A percentile compares a stretch with the other conserved stretches of the same genome.
Conservation (phyloP, 768 basidiomycete species). For the Psilocybe tampanensis region DNA sequence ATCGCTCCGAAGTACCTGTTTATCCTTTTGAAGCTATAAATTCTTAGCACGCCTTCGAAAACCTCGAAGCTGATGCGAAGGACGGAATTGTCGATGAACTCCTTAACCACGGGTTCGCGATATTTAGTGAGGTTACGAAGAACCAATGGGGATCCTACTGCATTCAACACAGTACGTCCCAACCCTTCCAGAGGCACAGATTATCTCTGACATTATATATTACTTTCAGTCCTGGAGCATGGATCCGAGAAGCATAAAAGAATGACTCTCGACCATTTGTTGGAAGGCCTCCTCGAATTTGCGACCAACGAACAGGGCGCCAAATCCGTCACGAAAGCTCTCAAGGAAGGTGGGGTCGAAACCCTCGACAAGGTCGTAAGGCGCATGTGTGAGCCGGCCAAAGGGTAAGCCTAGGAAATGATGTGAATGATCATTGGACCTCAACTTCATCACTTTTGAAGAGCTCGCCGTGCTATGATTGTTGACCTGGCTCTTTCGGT, state of each 20-base stretch:
- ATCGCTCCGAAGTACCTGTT: background rate
- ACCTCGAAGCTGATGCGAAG: conserved; percentile 80
- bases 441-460: conserved; percentile 12
- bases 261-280: conserved; percentile 77
- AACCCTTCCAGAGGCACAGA: background rate
- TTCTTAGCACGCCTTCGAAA: conserved; percentile 78
- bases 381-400: conserved; percentile 86
- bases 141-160: conserved; percentile 92
- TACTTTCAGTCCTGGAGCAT: conserved; percentile 72
- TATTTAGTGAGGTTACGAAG: conserved; percentile 79
- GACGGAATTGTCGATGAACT: conserved; percentile 84
- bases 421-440: background rate
- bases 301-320: conserved; percentile 85
- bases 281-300: conserved; percentile 77
- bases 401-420: conserved; percentile 49
- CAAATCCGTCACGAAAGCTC: conserved; percentile 83
- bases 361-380: conserved; percentile 74
- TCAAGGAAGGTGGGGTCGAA: conserved; percentile 83
- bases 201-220: background rate
- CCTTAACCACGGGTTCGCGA: conserved; percentile 66
- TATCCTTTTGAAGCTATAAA: conserved; percentile 2
- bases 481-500: conserved; percentile 84
- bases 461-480: conserved; percentile 76
- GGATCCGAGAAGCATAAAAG: conserved; percentile 75
- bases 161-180: conserved; percentile 74